Base-by-base conservation (phyloP, 2,329 filamentous ascomycete species). In the Dactylonectria macrodidyma region DNA sequence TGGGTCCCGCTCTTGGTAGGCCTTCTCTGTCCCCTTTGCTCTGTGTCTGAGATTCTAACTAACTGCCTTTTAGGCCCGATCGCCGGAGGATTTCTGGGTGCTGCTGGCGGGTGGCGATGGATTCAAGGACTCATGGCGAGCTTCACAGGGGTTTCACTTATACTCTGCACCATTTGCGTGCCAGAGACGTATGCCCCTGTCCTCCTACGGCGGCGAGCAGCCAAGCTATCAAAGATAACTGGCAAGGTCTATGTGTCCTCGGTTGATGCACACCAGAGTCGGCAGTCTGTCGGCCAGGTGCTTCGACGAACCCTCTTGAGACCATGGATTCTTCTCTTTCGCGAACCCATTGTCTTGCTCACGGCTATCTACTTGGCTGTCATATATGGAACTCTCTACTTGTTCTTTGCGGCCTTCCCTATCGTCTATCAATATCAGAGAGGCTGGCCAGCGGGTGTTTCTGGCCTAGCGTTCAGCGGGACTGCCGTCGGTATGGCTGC, bases 321-420 rank as follows among this genome's bases (percentile, higher is more conserved):
- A 1, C 92, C 92, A 0, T 93, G 91, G 91, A 80, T 90, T 16
- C 82, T 94, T 12, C 84, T 94, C 5, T 91, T 93, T 83, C 81
- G 81, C 62, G 92, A 94, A 72, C 91, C 92, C 2, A 93, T 93
- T 71, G 90, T 93, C 10, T 75, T 91, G 3, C 79, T 93, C 1
- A 82, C 89, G 0, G 88, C 87, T 5, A 83, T 93, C 10, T 93
- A 92, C 80, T 87, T 91, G 81, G 89, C 90, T 51, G 90, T 88
- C 63, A 77, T 88, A 63, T 88, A 88, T 73, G 82, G 86, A 58
- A 89, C 87, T 2, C 78, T 89, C 2, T 90, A 89, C 77, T 83
- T 90, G 79, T 81, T 88, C 73, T 89, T 90, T 72, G 84, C 84
- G 24, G 87, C 87, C 14, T 89, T 89, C 77, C 88, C 88, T 8